Evolutionary conservation across 2,329 filamentous ascomycete species (phyloP).

Genomic region (Ceratocystis alfenasii): DNA sequence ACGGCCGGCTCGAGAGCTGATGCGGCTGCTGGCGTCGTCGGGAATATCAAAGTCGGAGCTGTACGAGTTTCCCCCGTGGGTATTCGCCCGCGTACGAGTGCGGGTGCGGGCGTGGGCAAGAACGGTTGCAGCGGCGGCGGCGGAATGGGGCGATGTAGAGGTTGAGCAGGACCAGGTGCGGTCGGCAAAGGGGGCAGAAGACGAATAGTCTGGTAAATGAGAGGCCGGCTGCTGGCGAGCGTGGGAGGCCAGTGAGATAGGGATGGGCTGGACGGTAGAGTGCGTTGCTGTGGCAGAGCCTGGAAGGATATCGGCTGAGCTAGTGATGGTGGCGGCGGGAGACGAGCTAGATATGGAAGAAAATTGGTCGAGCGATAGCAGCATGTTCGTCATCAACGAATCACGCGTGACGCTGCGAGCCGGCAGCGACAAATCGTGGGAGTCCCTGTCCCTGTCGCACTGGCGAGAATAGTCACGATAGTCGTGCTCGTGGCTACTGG

Average conservation of each 20-base stretch:
- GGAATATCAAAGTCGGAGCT: conserved; percentile 48
- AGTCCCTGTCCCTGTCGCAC: conserved; percentile 50
- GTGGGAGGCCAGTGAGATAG: conserved; percentile 13
- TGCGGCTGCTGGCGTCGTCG: conserved; percentile 43
- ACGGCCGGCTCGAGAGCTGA: conserved; percentile 46
- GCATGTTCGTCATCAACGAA: conserved; percentile 91
- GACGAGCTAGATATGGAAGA: conserved; percentile 35
- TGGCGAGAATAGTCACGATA: conserved; percentile 21
- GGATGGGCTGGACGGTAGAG: conserved; percentile 24
- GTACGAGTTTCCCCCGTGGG: conserved; percentile 42
- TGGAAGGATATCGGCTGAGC: conserved; percentile 17
- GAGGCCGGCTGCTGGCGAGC: conserved; percentile 13
- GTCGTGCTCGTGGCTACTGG: conserved; percentile 28
- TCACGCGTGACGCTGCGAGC: conserved; percentile 68
- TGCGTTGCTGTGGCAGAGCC: conserved; percentile 22
- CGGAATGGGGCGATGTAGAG: conserved; percentile 13
- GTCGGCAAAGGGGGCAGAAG: conserved; percentile 21
- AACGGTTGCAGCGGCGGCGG: conserved; percentile 13
- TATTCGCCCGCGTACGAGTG: conserved; percentile 26
- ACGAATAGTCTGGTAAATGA: background rate
- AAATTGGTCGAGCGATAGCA: conserved; percentile 81
- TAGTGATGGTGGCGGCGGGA: conserved; percentile 29
- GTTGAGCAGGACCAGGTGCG: conserved; percentile 22
- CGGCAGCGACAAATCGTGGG: conserved; percentile 75
- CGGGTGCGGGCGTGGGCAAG: conserved; percentile 19